Evolutionary conservation across 2,329 filamentous ascomycete genomes (phyloP), one percentile per base, ranked within the genome.

Genomic region (Exophiala phaeomuriformis): DNA sequence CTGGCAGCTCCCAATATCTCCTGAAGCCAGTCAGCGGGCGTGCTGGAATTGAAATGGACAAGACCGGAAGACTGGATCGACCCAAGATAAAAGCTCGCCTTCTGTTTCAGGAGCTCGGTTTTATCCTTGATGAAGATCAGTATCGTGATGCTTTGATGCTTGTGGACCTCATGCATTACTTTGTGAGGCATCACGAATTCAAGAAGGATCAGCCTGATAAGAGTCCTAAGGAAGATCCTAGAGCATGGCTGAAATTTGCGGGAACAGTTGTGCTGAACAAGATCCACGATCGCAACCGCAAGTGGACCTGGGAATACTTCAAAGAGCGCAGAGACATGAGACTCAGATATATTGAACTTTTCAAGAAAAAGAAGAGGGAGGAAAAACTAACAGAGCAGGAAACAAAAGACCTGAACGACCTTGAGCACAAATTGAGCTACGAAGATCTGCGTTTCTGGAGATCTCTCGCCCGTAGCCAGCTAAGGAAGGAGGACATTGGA

Each of bases 111-210:
- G 94, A 99, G 66, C 90, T 99, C 54, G 93, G 94, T 47, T 85
- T 99, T 59, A 88, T 97, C n/a, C 79, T 99, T 32, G 94, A 99
- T 63, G 91, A 98, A 61, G 83, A 96, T 61, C 93, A 99, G 68
- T 99, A 99, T 67, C 86, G 94, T 31, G 93, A 99, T 71, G 89
- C 86, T 3, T 74, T 99, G 54, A 98, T 98, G 93, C 87, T 99
- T 75, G 87, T 97, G 1, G 93, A 99, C 67, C 77, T 97, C 2
- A 98, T 99, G 75, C 93, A 98, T 69, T 97, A 95, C 71, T 98
- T 97, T 69, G 87, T 96, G 63, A 85, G 91, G 32, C 93, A 98
- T 62, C 93, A 97, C 68, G 91, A 99, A 68, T 96, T 97, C 74
- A 94, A 94, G 67, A 91, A 86, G 64, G 77, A 90, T 54, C 89